Evolutionary conservation across 192 early-diverging fungal species (phyloP).

Genomic region (Podila horticola): DNA sequence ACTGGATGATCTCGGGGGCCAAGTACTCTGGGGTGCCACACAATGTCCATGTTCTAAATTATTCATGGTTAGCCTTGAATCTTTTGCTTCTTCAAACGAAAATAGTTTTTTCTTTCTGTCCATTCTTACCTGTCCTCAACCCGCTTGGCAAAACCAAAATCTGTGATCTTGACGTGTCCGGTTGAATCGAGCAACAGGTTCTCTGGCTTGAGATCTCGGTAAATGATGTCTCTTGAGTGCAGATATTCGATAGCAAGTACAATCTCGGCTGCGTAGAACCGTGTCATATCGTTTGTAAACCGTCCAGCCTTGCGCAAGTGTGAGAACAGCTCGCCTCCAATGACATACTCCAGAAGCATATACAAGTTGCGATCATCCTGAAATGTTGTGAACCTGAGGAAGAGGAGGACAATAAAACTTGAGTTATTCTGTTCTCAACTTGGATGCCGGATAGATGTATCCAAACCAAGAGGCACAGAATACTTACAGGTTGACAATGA

Average conservation of each 20-base stretch:
- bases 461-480: background rate
- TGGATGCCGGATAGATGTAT: background rate
- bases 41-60: conserved; percentile 92
- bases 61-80: background rate
- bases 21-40: conserved; percentile 99
- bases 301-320: conserved; percentile 91
- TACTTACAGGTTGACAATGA: conserved; percentile 82
- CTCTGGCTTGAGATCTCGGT: conserved; percentile 97
- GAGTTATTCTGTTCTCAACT: no score
- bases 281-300: conserved; percentile 94
- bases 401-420: background rate
- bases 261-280: conserved; percentile 97
- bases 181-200: conserved; percentile 83
- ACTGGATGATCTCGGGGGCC: conserved; percentile 97
- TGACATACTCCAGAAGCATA: conserved; percentile 97
- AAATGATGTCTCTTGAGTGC: conserved; percentile 94
- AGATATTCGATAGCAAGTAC: conserved; percentile 95
- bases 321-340: conserved; percentile 96
- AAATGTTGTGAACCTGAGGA: conserved; percentile 87
- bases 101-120: background rate
- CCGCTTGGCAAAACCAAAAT: conserved; percentile 98
- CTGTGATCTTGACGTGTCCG: conserved; percentile 97
- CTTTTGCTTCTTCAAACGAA: background rate
- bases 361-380: conserved; percentile 94
- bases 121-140: conserved; percentile 66